phyloP scores from a whole-genome alignment of 2,329 filamentous ascomycete genomes.

The Trichoderma gracile region DNA sequence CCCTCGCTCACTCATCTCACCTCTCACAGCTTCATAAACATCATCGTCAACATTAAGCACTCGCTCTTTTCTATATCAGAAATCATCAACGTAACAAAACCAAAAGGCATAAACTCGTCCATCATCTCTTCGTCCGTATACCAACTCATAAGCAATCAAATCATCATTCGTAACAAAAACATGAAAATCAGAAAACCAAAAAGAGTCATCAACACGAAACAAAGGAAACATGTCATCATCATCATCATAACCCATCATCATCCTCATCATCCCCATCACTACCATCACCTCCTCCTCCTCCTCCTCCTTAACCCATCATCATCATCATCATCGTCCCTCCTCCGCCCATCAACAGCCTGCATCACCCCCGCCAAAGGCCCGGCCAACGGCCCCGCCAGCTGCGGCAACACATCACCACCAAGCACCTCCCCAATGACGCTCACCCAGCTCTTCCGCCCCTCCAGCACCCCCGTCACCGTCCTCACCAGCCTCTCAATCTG shows the following conservation, averaged over 20 bases:
- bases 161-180: too few relatives aligned
- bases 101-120: too few relatives aligned
- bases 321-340: neutral
- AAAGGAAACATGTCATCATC: constrained; percentile 1
- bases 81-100: too few relatives aligned
- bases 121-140: too few relatives aligned
- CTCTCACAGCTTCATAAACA: too few relatives aligned
- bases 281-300: neutral
- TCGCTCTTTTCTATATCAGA: too few relatives aligned
- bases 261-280: neutral
- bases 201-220: constrained; percentile 3
- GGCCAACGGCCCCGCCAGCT: constrained; percentile 8
- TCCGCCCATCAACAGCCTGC: neutral
- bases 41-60: too few relatives aligned
- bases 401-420: constrained; percentile 18
- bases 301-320: neutral
- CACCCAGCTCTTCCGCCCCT: constrained; percentile 34
- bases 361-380: constrained; percentile 14
- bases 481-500: constrained; percentile 42
- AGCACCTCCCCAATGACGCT: constrained; percentile 33
- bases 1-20: too few relatives aligned
- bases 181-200: neutral
- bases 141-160: too few relatives aligned
- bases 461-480: constrained; percentile 36
- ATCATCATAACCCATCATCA: neutral